These are phyloP conservation scores for Jamesozyma jinghongensis DNA, from an alignment of 805 yeast genomes.

Conservation along the genomic window DNA sequence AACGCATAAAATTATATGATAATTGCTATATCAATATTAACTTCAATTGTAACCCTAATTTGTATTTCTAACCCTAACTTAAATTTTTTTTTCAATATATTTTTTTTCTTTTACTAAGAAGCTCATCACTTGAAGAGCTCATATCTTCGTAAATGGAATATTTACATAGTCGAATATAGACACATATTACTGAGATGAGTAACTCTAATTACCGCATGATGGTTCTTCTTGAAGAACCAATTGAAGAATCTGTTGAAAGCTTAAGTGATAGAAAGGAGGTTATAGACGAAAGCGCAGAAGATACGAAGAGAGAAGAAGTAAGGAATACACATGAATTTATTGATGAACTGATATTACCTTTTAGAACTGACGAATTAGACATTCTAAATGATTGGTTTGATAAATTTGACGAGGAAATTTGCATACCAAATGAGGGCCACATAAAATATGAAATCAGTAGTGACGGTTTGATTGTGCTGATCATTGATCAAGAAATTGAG, in stretches of 20 bases:
- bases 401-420: conserved; percentile 29
- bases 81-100: too few relatives aligned
- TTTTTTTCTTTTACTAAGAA: too few relatives aligned
- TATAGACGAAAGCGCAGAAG: neutral
- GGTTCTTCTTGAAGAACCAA: conserved; percentile 24
- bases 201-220: conserved; percentile 25
- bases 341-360: conserved; percentile 27
- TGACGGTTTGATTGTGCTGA: conserved; percentile 29
- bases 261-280: neutral
- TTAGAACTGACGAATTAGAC: conserved; percentile 27
- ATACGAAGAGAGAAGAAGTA: conserved; percentile 5
- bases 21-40: too few relatives aligned
- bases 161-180: too few relatives aligned
- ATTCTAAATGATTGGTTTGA: conserved; percentile 29
- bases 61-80: too few relatives aligned
- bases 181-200: too few relatives aligned
- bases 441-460: conserved; percentile 32
- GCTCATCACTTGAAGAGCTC: too few relatives aligned
- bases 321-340: conserved; percentile 28
- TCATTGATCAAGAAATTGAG: conserved; percentile 24
- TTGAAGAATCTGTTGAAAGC: conserved; percentile 6
- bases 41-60: too few relatives aligned
- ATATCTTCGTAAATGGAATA: too few relatives aligned
- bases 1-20: too few relatives aligned
- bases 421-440: conserved; percentile 32